These are phyloP conservation scores for Phytophthora niederhauseri DNA, from an alignment of 352 stramenopile species.

Conservation along the genomic window DNA sequence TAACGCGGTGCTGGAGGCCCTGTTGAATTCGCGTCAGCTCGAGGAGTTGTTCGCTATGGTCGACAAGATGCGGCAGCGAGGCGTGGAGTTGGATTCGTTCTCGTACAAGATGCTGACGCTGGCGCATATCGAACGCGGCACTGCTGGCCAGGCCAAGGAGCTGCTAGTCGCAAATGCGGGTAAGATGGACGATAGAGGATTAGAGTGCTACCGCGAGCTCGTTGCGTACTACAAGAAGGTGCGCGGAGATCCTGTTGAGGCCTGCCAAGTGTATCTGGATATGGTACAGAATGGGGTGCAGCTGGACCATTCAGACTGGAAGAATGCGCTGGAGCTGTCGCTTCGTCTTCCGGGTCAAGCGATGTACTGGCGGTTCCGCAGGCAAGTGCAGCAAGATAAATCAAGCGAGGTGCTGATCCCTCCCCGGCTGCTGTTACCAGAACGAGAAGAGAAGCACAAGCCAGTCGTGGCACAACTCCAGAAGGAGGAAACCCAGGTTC, in stretches of 20 bases:
- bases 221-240: slow-evolving; percentile 47
- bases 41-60: slow-evolving; percentile 7
- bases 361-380: slow-evolving; percentile 67
- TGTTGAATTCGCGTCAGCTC: slow-evolving; percentile 10
- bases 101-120: slow-evolving; percentile 13
- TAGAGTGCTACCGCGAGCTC: slow-evolving; percentile 61
- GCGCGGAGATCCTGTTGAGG: slow-evolving; percentile 36
- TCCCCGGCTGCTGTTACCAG: background rate
- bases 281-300: slow-evolving; percentile 62
- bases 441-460: background rate
- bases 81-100: slow-evolving; percentile 7
- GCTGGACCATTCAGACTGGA: slow-evolving; percentile 54
- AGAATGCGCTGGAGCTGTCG: slow-evolving; percentile 45
- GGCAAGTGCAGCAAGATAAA: background rate
- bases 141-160: slow-evolving; percentile 7
- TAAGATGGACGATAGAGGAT: slow-evolving; percentile 41
- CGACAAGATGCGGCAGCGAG: slow-evolving; percentile 10
- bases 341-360: slow-evolving; percentile 51
- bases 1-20: slow-evolving; percentile 15
- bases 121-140: slow-evolving; percentile 16
- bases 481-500: background rate
- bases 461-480: background rate
- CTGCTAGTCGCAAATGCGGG: slow-evolving; percentile 14
- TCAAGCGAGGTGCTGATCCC: background rate
- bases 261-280: slow-evolving; percentile 52